These are phyloP conservation scores for Rhynchospora breviuscula DNA, from an alignment of 176 grass and related monocot species.

Conservation along the genomic window DNA sequence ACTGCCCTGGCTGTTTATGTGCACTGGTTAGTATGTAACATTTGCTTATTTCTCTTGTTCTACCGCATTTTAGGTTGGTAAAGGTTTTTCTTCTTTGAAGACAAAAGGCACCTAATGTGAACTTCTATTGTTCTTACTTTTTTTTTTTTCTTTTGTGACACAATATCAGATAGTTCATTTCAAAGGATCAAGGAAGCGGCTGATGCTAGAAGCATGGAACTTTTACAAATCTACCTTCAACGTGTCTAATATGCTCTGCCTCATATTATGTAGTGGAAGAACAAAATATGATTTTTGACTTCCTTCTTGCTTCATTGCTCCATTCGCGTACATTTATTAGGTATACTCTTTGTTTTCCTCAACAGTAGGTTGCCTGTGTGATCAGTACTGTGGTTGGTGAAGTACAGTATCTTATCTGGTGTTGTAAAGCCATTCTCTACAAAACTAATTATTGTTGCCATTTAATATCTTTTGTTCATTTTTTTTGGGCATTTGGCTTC, in stretches of 20 bases:
- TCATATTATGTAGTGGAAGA: conserved; percentile 74
- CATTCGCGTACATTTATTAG: background rate
- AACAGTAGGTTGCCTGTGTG: background rate
- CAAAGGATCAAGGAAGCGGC: conserved; percentile 88
- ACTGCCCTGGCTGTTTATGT: background rate
- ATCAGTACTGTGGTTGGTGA: background rate
- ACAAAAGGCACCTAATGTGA: background rate
- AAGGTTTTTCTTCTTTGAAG: background rate
- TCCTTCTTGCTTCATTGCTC: background rate
- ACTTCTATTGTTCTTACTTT: background rate
- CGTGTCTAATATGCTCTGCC: conserved; percentile 68
- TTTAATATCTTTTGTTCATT: background rate
- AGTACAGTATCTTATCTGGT: background rate
- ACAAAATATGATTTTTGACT: conserved; percentile 88
- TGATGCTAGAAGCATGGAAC: conserved; percentile 86
- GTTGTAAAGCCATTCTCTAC: background rate
- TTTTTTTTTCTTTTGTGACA: background rate
- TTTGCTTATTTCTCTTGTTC: background rate
- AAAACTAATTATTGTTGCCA: background rate
- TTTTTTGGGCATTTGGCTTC: background rate
- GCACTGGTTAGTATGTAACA: background rate
- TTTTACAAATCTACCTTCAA: conserved; percentile 68
- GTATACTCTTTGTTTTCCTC: background rate
- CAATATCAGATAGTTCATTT: conserved; percentile 76
- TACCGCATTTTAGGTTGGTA: background rate